These are phyloP conservation scores for Chlamydomonas incerta DNA, from an alignment of 139 green algal species.

Conservation along the genomic window DNA sequence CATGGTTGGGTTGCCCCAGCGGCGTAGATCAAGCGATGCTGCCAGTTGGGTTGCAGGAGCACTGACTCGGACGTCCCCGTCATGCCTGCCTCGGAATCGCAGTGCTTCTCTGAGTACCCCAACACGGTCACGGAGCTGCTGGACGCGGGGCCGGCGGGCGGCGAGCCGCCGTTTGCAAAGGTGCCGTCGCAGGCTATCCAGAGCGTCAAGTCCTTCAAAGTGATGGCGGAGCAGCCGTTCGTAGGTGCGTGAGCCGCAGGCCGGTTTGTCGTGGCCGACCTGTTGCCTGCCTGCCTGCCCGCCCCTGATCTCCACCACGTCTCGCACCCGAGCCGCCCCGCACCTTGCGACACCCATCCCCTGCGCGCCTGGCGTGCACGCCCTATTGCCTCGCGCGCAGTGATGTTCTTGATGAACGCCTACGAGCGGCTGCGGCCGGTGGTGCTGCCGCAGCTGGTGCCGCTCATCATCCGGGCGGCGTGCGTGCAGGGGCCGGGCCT, in stretches of 20 bases:
- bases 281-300: neutral
- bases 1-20: too few species aligned
- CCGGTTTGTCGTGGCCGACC: too few species aligned
- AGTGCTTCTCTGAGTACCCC: constrained; percentile 64
- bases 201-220: constrained; percentile 80
- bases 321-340: too few species aligned
- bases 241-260: constrained; percentile 73
- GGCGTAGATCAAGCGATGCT: too few species aligned
- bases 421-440: constrained; percentile 62
- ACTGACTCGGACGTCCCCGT: too few species aligned
- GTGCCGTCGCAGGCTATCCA: constrained; percentile 49
- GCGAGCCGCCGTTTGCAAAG: constrained; percentile 46
- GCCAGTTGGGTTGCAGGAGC: too few species aligned
- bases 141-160: constrained; percentile 10
- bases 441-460: constrained; percentile 66
- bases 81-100: neutral
- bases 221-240: constrained; percentile 89
- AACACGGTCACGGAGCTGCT: constrained; percentile 50
- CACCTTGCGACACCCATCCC: too few species aligned
- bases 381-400: constrained; percentile 53
- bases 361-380: neutral
- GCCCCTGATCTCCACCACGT: too few species aligned
- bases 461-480: constrained; percentile 72
- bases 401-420: constrained; percentile 89
- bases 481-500: constrained; percentile 55